A percentile compares a stretch with the other conserved stretches of the same genome.
These are phyloP conservation scores for Vishniacozyma victoriae DNA, from an alignment of 768 basidiomycete species.

Conservation along the genomic window DNA sequence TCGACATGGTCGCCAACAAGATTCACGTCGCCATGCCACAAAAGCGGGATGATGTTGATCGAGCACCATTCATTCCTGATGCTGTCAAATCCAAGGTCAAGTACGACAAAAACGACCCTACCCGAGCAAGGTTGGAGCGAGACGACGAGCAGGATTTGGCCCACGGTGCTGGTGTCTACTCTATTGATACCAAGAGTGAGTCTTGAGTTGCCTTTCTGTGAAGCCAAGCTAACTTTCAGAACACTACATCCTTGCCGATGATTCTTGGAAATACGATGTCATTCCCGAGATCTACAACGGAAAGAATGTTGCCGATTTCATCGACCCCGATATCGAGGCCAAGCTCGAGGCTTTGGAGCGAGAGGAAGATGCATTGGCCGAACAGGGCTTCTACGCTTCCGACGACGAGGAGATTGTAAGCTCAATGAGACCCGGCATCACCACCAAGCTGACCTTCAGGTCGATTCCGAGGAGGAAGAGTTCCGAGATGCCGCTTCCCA, in stretches of 20 bases:
- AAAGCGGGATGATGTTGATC: constrained; percentile 78
- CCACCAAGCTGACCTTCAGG: constrained; percentile 41
- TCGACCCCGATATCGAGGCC: constrained; percentile 93
- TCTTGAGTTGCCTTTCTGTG: constrained; percentile 17
- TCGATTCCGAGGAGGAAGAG: constrained; percentile 62
- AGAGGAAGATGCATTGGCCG: constrained; percentile 89
- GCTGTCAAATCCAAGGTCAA: constrained; percentile 66
- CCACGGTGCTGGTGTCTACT: constrained; percentile 77
- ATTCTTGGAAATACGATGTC: constrained; percentile 89
- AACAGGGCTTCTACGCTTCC: constrained; percentile 88
- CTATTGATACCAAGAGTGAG: constrained; percentile 81
- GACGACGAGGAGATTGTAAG: constrained; percentile 74
- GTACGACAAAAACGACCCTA: constrained; percentile 80
- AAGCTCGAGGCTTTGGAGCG: constrained; percentile 95
- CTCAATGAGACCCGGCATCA: constrained; percentile 8
- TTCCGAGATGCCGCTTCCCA: constrained; percentile 60
- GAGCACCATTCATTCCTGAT: constrained; percentile 86
- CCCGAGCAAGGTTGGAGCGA: constrained; percentile 64
- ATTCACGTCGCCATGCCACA: constrained; percentile 92
- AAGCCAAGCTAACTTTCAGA: constrained; percentile 52
- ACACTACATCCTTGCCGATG: constrained; percentile 79
- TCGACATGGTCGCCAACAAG: constrained; percentile 86
- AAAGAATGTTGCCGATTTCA: constrained; percentile 97
- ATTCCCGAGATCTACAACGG: constrained; percentile 99
- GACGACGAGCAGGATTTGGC: constrained; percentile 74